phyloP scores from a whole-genome alignment of 805 yeast genomes.

The Saccharomycopsis sp. region DNA sequence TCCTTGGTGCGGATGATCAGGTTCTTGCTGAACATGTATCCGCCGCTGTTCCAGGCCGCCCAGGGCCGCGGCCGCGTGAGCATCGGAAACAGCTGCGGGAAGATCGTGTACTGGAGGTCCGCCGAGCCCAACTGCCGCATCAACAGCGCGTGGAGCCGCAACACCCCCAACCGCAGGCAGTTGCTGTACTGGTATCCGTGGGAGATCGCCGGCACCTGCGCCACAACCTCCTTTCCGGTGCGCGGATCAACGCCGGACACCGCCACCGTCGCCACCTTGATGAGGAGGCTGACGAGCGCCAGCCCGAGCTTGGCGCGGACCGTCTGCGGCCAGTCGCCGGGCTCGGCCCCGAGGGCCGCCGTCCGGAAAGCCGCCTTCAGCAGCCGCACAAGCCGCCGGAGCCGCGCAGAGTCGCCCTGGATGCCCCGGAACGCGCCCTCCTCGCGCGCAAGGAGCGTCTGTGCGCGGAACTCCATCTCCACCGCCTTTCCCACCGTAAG shows the following conservation, averaged over 20 bases:
- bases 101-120: constrained; percentile 54
- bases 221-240: constrained; percentile 58
- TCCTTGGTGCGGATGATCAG: constrained; percentile 70
- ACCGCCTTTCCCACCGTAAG: constrained; percentile 76
- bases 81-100: constrained; percentile 92
- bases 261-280: constrained; percentile 76
- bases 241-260: constrained; percentile 79
- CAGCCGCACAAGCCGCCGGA: constrained; percentile 35
- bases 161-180: constrained; percentile 76
- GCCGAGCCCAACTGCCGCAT: constrained; percentile 63
- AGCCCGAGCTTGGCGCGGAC: constrained; percentile 75
- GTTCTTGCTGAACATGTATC: constrained; percentile 61
- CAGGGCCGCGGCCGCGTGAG: constrained; percentile 84
- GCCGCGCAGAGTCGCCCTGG: constrained; percentile 38
- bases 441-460: constrained; percentile 52
- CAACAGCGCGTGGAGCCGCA: constrained; percentile 66
- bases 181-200: constrained; percentile 78
- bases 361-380: constrained; percentile 33
- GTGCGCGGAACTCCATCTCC: constrained; percentile 77
- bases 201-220: constrained; percentile 82
- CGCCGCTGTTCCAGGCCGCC: constrained; percentile 79
- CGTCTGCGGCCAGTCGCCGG: constrained; percentile 46
- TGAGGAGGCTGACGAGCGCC: constrained; percentile 60
- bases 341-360: constrained; percentile 30
- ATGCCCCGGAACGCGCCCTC: constrained; percentile 47